phyloP scores from a whole-genome alignment of 2,329 filamentous ascomycete species.

The Diaporthe capsici region DNA sequence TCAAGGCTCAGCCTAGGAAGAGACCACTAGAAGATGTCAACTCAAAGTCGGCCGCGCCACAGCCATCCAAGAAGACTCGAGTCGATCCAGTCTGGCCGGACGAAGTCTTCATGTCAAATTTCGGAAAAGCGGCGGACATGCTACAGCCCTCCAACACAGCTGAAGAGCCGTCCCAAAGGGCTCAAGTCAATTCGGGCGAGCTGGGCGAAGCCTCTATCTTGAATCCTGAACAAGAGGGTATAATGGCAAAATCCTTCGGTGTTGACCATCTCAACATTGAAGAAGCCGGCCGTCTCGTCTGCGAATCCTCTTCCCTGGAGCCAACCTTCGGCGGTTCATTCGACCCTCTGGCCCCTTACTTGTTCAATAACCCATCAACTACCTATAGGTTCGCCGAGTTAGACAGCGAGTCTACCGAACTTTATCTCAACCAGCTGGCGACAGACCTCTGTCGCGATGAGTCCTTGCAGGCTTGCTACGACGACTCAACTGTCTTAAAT shows the following conservation, averaged over 20 bases:
- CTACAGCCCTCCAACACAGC: not conserved
- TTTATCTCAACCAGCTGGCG: too few species aligned
- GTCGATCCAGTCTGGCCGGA: not conserved
- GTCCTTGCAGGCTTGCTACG: too few species aligned
- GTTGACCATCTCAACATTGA: not conserved
- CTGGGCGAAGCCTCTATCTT: not conserved
- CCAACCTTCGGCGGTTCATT: not conserved
- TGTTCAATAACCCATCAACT: too few species aligned
- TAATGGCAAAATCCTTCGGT: not conserved
- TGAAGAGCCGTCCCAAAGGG: not conserved
- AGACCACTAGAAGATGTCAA: not conserved
- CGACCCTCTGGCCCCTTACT: not conserved
- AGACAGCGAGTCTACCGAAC: too few species aligned
- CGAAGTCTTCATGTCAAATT: not conserved
- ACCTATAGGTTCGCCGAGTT: too few species aligned
- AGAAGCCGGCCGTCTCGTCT: not conserved
- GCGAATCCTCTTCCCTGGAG: not conserved
- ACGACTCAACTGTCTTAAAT: not conserved
- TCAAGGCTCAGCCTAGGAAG: not conserved
- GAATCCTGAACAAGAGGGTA: not conserved
- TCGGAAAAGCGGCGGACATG: not conserved
- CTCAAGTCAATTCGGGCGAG: not conserved
- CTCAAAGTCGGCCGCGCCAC: not conserved
- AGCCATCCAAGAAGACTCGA: not conserved
- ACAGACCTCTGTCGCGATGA: too few species aligned